Evolutionary conservation across 2,329 filamentous ascomycete genomes (phyloP), one percentile per base, ranked within the genome.

Genomic region (Colletotrichum paranaense): DNA sequence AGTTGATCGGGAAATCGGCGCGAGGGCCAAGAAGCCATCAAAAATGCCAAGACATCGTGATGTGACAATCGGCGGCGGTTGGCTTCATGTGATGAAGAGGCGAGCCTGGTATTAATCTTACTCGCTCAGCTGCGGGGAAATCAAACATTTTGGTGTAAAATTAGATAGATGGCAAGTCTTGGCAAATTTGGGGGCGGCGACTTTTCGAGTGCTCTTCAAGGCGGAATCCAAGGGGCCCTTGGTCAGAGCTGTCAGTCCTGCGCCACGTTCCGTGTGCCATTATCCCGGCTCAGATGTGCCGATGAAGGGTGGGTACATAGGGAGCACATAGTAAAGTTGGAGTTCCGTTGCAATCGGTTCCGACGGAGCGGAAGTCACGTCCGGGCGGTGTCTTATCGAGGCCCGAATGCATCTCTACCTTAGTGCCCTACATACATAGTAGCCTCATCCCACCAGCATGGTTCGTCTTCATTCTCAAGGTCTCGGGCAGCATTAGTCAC

Each of bases 131-230:
- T 70, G 67, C 67, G 71, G 60, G 67, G 67, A 65, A 62, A 52
- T 71, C 60, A 62, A 24, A 66, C 49, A 53, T 65, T 62, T 14
- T 24, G 32, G 32, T 71, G 46, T 63, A 62, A 65, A 73, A 57
- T 70, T 70, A 66, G 60, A 65, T 38, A 57, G 46, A 49, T 62
- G 35, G 42, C 8, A 53, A 53, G 67, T 70, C 70, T 73, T 70
- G 67, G 70, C 70, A 32, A 12, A 22, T 7, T 35, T 49, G n/a
- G 35, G 24, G 35, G 11, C 28, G 60, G 30, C 28, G 24, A 9
- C 19, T 26, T 7, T 64, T 14, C 19, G 35, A 49, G 19, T 49
- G 38, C 38, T 7, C 16, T 14, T 14, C 53, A 46, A 72, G 69
- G 69, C 53, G 38, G 58, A 68, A 24, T 62, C 19, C n/a, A 59